Conservation (phyloP, 1,284 basidiomycete genomes). For the Violaceomyces palustris region DNA sequence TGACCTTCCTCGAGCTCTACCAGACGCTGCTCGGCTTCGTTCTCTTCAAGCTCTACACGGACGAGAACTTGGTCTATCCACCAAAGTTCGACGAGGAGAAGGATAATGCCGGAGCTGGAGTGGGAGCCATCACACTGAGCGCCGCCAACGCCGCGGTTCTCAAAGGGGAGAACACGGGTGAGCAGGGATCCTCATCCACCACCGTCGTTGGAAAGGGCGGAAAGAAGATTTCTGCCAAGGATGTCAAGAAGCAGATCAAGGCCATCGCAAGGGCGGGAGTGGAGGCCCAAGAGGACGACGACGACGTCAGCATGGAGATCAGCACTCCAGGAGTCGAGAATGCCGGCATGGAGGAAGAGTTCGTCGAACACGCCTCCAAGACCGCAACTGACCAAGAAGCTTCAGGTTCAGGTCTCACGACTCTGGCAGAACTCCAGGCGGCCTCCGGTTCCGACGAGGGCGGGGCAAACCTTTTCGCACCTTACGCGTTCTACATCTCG, state of each 20-base stretch:
- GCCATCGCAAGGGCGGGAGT: conserved; percentile 48
- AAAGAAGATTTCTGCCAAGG: conserved; percentile 57
- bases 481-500: conserved; percentile 90
- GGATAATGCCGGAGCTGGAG: conserved; percentile 75
- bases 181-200: conserved; percentile 12
- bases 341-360: no score
- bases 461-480: conserved; percentile 63
- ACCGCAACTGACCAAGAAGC: conserved; percentile 57
- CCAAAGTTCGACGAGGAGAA: conserved; percentile 79
- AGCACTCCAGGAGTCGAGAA: no score
- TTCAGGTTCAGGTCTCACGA: conserved; percentile 61
- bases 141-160: conserved; percentile 55
- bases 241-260: conserved; percentile 58
- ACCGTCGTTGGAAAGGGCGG: conserved; percentile 28
- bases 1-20: conserved; percentile 97
- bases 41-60: conserved; percentile 96
- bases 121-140: conserved; percentile 81
- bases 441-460: conserved; percentile 24
- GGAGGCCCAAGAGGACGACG: conserved; percentile 9
- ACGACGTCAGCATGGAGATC: no score
- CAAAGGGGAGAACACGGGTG: conserved; percentile 26
- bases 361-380: conserved; percentile 59
- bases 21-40: conserved; percentile 94
- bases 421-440: conserved; percentile 63
- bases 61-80: conserved; percentile 86